Conservation (phyloP, 192 early-diverging fungal genomes). For the Hyaloraphidium curvatum region DNA sequence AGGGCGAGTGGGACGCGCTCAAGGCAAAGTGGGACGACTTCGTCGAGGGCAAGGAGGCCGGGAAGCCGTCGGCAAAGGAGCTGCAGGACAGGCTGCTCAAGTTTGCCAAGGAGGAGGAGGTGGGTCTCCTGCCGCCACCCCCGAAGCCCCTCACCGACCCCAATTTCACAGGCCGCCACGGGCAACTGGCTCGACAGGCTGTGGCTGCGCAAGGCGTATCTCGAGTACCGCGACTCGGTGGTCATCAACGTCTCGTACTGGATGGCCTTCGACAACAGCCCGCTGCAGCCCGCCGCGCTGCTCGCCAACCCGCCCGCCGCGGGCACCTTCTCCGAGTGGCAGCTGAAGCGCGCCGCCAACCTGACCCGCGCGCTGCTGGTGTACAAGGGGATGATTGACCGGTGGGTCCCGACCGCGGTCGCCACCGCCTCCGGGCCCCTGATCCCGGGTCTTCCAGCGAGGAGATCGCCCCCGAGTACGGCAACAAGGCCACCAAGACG, state of each 20-base stretch:
- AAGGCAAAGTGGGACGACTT: not conserved
- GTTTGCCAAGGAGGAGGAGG: not conserved
- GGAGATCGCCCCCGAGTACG: slow-evolving; percentile 22
- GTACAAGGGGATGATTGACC: not conserved
- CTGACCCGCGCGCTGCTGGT: slow-evolving; percentile 22
- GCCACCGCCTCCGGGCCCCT: too few species aligned
- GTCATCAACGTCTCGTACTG: slow-evolving; percentile 90
- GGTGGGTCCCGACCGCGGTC: not conserved
- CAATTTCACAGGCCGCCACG: not conserved
- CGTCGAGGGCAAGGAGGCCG: not conserved
- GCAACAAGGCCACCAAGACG: slow-evolving; percentile 12
- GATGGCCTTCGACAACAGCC: not conserved
- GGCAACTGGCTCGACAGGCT: slow-evolving; percentile 1
- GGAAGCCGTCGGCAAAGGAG: too few species aligned
- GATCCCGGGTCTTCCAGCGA: slow-evolving; percentile 12
- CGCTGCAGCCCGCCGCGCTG: not conserved
- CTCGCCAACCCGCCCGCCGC: slow-evolving; percentile 24
- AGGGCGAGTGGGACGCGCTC: not conserved
- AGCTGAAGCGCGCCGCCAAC: slow-evolving; percentile 29
- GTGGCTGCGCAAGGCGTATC: slow-evolving; percentile 26
- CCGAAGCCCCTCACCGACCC: not conserved
- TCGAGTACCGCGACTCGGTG: slow-evolving; percentile 90
- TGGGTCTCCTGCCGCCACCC: not conserved
- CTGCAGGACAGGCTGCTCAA: not conserved
- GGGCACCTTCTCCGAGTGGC: slow-evolving; percentile 23